Evolutionary conservation across 2,329 filamentous ascomycete species (phyloP), one percentile per base, ranked within the genome.

Genomic region (Hypoxylon sp.): DNA sequence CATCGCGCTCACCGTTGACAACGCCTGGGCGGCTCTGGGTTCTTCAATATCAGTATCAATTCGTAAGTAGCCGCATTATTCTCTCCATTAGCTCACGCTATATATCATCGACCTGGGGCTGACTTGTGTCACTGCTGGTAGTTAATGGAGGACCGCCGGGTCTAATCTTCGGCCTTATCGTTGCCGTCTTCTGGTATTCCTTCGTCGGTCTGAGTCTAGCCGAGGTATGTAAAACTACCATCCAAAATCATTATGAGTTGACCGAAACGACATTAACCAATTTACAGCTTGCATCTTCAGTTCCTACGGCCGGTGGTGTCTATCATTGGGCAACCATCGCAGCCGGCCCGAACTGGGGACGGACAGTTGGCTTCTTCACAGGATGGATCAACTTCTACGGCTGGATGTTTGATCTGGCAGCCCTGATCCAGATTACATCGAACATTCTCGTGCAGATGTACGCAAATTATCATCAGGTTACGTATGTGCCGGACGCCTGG

Each of bases 391-490:
- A 87, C 72, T 85, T 85, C 68, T 84, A 83, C 63, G 85, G 81
- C 13, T 89, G 87, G 87, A 83, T 89, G 65, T 87, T 89, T 60
- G 86, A 85, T 64, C 80, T 87, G 5, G 85, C 86, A 3, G 85
- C 85, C 1, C 84, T 89, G 70, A 77, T 83, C 15, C 81, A 83
- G 59, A 87, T 89, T 60, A 80, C 86, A 4, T 83, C 82, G 64
- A 88, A 89, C 70, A 82, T 88, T 67, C 76, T 83, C 11, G 83
- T 89, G 17, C 83, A 85, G 69, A 85, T 89, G 81, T 89, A 89
- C 72, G 80, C 81, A 5, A 74, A 86, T 26, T 87, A 85, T 75
- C 84, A 89, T 70, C 80, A 81, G 1, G 82, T 77, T 62, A 74
- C 76, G 5, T 87, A 86, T 56, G 75, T 75, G 10, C 76, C 81